Conservation (phyloP, 495 filamentous ascomycete genomes). For the Lentithecium fluviatile region DNA sequence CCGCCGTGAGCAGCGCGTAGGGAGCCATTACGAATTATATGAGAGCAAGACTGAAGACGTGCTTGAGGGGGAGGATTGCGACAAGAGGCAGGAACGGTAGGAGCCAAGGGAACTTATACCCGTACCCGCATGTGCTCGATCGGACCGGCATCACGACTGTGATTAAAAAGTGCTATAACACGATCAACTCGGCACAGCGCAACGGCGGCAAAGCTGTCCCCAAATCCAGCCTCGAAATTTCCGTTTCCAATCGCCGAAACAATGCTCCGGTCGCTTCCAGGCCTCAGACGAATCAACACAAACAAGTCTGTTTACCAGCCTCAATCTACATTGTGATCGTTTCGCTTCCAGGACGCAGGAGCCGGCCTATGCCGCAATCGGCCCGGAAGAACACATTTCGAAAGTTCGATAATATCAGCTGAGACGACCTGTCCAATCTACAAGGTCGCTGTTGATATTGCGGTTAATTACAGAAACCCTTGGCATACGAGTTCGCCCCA, state of each 20-base stretch:
- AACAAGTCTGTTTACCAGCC: not conserved
- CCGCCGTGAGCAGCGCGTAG: conserved; percentile 8
- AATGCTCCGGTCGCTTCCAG: conserved; percentile 6
- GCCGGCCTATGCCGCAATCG: not conserved
- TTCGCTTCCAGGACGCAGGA: not conserved
- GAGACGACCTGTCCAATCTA: conserved; percentile 4
- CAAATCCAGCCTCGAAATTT: not conserved
- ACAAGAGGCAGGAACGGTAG: not conserved
- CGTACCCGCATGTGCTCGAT: not conserved
- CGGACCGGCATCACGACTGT: conserved; percentile 12
- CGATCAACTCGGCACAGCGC: conserved; percentile 11
- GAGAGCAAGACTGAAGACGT: not conserved
- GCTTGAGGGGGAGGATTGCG: not conserved
- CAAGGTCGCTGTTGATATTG: not conserved
- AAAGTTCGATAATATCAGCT: conserved; percentile 18
- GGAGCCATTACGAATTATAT: conserved; percentile 16
- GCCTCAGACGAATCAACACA: not conserved
- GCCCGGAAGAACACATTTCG: conserved; percentile 6
- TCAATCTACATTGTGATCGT: conserved; percentile 5
- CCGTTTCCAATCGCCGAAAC: conserved; percentile 4
- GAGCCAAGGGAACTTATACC: conserved; percentile 20
- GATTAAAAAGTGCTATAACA: conserved; percentile 21
- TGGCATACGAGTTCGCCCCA: not conserved
- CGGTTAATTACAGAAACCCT: not conserved
- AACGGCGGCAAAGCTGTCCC: not conserved